Evolutionary conservation across 179 eudicot species (phyloP).

Genomic region (Patellifolia procumbens): DNA sequence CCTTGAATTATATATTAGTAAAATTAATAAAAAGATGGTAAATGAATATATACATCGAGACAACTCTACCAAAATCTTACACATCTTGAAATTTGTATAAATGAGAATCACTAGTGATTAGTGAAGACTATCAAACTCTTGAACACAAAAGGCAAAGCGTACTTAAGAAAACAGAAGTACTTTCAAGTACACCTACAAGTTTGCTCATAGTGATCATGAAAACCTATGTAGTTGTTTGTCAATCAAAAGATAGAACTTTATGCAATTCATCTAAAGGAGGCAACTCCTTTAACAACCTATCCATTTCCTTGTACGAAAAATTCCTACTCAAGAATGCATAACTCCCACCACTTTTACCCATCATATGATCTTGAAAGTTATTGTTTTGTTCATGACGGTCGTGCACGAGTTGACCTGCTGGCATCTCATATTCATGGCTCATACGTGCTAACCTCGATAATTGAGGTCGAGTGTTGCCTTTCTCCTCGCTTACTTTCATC

Average conservation of each 20-base stretch:
- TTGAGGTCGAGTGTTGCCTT: neutral
- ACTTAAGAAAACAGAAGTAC: too few species aligned
- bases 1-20: too few species aligned
- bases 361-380: neutral
- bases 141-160: too few species aligned
- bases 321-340: conserved; percentile 39
- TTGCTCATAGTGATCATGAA: neutral
- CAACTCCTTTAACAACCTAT: conserved; percentile 51
- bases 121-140: too few species aligned
- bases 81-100: too few species aligned
- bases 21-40: too few species aligned
- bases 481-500: conserved; percentile 15
- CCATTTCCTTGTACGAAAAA: conserved; percentile 53
- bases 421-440: neutral
- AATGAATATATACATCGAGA: too few species aligned
- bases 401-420: neutral
- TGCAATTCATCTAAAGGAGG: conserved; percentile 60
- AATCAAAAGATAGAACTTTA: conserved; percentile 29
- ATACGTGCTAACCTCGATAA: neutral
- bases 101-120: too few species aligned
- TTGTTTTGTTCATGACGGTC: neutral
- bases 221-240: neutral
- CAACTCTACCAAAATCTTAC: too few species aligned
- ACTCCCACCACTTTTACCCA: conserved; percentile 13
- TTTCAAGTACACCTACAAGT: too few species aligned